These are phyloP conservation scores for Kurtzmaniella quercitrusa DNA, from an alignment of 1,139 yeast genomes.

Conservation along the genomic window DNA sequence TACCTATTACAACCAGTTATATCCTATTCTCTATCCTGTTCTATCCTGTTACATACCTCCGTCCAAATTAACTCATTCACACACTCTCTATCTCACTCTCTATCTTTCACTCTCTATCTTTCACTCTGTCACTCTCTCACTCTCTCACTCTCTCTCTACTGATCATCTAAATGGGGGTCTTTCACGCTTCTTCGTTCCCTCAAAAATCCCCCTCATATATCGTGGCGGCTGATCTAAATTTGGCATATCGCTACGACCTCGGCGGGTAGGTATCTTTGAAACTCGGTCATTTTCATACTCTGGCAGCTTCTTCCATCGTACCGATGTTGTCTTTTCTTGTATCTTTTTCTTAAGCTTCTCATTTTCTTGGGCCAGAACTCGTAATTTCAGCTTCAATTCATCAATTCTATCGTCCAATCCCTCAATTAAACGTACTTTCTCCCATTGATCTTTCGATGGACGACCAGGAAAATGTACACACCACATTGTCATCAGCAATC, in stretches of 20 bases:
- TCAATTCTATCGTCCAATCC: conserved; percentile 23
- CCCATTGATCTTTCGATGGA: conserved; percentile 36
- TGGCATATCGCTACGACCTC: conserved; percentile 18
- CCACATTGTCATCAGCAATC: conserved; percentile 62
- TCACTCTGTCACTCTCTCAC: background rate
- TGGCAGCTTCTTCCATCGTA: conserved; percentile 3
- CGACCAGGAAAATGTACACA: conserved; percentile 55
- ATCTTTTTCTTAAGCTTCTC: conserved; percentile 20
- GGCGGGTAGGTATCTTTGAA: conserved; percentile 5
- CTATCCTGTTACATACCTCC: too few species aligned
- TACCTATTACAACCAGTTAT: too few species aligned
- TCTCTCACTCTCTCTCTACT: background rate
- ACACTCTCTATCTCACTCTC: too few species aligned
- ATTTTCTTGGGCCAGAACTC: conserved; percentile 22
- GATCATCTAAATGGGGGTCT: conserved; percentile 23
- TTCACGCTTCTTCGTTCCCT: conserved; percentile 13
- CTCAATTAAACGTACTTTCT: conserved; percentile 23
- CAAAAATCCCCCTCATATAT: conserved; percentile 39
- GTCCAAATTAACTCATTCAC: too few species aligned
- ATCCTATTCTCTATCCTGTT: too few species aligned
- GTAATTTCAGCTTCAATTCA: conserved; percentile 19
- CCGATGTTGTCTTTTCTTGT: conserved; percentile 1
- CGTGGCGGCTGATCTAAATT: conserved; percentile 44
- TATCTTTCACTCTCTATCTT: background rate
- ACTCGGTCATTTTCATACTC: conserved; percentile 1